Conservation (phyloP, 1,284 basidiomycete genomes). For the Ceratobasidium sp. region DNA sequence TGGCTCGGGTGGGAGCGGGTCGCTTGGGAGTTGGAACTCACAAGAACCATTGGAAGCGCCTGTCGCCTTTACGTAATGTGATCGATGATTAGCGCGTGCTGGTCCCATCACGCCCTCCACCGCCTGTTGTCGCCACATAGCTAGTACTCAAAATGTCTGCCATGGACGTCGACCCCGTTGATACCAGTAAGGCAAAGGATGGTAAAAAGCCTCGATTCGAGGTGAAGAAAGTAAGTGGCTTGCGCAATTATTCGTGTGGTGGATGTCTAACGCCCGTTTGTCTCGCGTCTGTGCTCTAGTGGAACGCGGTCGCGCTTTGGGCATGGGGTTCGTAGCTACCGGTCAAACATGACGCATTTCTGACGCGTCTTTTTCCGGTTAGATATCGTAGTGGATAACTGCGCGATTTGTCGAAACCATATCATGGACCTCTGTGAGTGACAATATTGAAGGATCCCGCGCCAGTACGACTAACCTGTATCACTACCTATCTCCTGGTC, state of each 20-base stretch:
- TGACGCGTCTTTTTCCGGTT: slow-evolving; percentile 40
- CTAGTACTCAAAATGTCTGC: slow-evolving; percentile 67
- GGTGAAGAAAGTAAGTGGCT: slow-evolving; percentile 87
- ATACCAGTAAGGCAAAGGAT: slow-evolving; percentile 63
- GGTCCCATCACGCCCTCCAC: not conserved
- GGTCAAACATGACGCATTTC: not conserved
- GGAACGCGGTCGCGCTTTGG: slow-evolving; percentile 97
- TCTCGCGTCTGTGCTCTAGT: slow-evolving; percentile 66
- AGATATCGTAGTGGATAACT: slow-evolving; percentile 97
- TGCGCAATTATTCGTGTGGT: slow-evolving; percentile 46
- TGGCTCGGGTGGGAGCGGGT: not conserved
- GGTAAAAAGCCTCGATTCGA: slow-evolving; percentile 84
- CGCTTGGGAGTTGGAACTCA: not conserved
- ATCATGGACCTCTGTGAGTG: slow-evolving; percentile 97
- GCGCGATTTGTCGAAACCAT: slow-evolving; percentile 95
- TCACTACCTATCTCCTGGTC: not conserved
- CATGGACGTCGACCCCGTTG: slow-evolving; percentile 82
- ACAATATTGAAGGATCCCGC: not conserved
- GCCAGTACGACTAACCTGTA: slow-evolving; percentile 12
- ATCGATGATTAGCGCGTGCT: not conserved
- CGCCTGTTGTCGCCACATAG: not conserved
- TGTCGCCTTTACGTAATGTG: slow-evolving; percentile 35
- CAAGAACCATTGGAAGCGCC: slow-evolving; percentile 22
- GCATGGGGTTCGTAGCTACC: slow-evolving; percentile 82
- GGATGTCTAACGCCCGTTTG: too few relatives aligned